These are phyloP conservation scores for Ceratocystis destructans DNA, from an alignment of 2,329 filamentous ascomycete species.

Conservation along the genomic window DNA sequence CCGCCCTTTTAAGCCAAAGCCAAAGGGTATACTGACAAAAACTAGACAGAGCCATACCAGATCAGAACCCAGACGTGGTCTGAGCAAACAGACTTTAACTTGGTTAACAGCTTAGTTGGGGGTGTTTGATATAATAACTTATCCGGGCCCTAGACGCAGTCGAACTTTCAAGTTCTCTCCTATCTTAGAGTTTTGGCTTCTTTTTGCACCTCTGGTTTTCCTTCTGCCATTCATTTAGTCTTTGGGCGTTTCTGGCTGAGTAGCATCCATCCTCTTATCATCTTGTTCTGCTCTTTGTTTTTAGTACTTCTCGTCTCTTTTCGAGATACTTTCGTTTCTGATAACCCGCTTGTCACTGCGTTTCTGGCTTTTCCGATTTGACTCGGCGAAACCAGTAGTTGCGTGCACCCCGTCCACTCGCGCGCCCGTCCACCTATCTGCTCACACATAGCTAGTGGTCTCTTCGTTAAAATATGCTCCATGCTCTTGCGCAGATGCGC, in stretches of 20 bases:
- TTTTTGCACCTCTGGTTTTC: background rate
- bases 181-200: conserved; percentile 1
- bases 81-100: background rate
- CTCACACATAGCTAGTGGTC: background rate
- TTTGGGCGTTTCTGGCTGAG: background rate
- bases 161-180: background rate
- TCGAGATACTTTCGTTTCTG: background rate
- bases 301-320: background rate
- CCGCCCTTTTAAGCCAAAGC: conserved; percentile 1
- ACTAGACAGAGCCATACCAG: conserved; percentile 3
- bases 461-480: conserved; percentile 10
- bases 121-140: conserved; percentile 2
- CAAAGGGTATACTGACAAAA: background rate
- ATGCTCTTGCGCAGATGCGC: conserved; percentile 11
- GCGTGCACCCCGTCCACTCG: too few species aligned
- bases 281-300: background rate
- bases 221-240: background rate
- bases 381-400: background rate
- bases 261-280: background rate
- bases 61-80: background rate
- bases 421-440: background rate
- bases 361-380: background rate
- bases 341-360: background rate
- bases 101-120: conserved; percentile 2
- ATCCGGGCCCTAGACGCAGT: background rate